Conservation (phyloP, 2,329 filamentous ascomycete species). For the Trichoderma sp. region DNA sequence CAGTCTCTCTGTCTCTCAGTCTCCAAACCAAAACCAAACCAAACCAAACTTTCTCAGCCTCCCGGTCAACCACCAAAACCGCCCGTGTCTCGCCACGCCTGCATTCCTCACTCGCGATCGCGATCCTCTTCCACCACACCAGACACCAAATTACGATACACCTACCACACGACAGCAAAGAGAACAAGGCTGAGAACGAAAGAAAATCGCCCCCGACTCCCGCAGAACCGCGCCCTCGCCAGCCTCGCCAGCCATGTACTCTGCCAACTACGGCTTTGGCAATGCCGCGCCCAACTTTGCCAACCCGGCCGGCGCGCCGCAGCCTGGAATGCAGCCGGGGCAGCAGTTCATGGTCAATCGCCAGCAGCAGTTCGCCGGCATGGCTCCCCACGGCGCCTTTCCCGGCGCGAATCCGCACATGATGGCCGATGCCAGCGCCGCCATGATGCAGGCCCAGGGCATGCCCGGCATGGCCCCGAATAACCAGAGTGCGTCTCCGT, state of each 20-base stretch:
- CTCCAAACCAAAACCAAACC: not conserved
- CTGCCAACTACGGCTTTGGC: conserved; percentile 57
- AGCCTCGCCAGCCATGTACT: conserved; percentile 52
- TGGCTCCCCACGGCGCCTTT: conserved; percentile 56
- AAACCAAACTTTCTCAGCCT: conserved; percentile 10
- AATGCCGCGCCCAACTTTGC: conserved; percentile 56
- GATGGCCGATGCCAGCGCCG: conserved; percentile 57
- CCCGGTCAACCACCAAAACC: conserved; percentile 2
- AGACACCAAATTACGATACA: not conserved
- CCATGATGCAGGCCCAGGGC: conserved; percentile 65
- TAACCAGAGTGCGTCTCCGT: conserved; percentile 59
- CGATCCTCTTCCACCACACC: not conserved
- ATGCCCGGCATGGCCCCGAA: conserved; percentile 63
- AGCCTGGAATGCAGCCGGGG: conserved; percentile 44
- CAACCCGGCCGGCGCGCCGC: conserved; percentile 50
- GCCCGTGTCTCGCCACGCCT: conserved; percentile 3
- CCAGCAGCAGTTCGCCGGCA: conserved; percentile 57
- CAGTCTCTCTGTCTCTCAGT: not conserved
- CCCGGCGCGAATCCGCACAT: conserved; percentile 57
- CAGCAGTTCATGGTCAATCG: conserved; percentile 63
- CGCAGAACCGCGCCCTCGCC: no score
- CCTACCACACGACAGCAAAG: no score
- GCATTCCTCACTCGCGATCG: not conserved
- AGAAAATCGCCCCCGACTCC: no score
- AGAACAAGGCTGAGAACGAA: no score